Percentiles rank a stretch among this genome's conserved stretches.
Evolutionary conservation across 768 basidiomycete genomes (phyloP).

Genomic region (Podaxis sp.): DNA sequence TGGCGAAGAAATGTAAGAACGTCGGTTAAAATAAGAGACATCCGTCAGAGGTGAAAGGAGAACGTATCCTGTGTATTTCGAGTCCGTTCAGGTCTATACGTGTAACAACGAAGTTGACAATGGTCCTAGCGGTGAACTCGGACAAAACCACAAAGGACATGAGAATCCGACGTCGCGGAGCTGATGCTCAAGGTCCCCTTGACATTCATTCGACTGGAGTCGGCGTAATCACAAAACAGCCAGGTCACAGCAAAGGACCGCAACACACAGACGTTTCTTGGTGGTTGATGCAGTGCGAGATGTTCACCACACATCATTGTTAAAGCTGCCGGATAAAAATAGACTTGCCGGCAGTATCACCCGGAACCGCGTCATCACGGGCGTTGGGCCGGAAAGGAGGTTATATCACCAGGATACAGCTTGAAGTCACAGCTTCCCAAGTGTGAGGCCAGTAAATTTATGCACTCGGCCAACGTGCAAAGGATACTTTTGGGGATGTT

Average conservation of each 20-base stretch:
- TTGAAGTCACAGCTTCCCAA: too few species aligned
- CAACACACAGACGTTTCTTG: not conserved
- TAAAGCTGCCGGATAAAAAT: not conserved
- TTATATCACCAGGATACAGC: too few species aligned
- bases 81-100: not conserved
- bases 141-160: not conserved
- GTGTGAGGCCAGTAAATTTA: too few species aligned
- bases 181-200: not conserved
- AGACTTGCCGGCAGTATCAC: not conserved
- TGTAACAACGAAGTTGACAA: not conserved
- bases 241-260: too few species aligned
- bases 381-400: not conserved
- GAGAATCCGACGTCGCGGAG: not conserved
- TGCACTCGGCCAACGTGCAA: not conserved
- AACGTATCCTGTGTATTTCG: not conserved
- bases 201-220: not conserved
- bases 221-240: too few species aligned
- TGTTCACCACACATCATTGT: not conserved
- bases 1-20: not conserved
- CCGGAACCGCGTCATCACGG: not conserved
- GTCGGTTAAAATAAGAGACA: not conserved
- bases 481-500: not conserved
- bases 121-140: not conserved
- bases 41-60: not conserved
- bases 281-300: not conserved